phyloP scores from a whole-genome alignment of 2,329 filamentous ascomycete genomes.

The Sclerotinia trifoliorum region DNA sequence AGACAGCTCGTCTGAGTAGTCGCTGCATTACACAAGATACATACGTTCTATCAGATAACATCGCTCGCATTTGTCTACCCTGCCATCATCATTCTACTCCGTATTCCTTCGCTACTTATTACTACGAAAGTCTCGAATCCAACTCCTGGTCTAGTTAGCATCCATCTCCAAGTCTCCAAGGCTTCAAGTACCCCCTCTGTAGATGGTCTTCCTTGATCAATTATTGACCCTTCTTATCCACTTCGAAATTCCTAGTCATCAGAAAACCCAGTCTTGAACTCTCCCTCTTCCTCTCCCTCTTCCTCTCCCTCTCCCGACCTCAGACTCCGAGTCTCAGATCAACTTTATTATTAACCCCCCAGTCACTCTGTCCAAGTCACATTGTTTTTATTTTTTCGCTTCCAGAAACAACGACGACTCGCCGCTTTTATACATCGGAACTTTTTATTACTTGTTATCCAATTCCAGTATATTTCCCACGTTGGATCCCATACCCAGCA shows the following conservation, averaged over 20 bases:
- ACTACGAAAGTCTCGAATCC: not conserved
- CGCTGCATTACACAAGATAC: not conserved
- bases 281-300: not conserved
- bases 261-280: not conserved
- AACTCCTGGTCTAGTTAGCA: not conserved
- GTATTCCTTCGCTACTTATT: not conserved
- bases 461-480: constrained; percentile 5
- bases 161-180: not conserved
- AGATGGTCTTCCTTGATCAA: constrained; percentile 1
- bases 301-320: not conserved
- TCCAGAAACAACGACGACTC: not conserved
- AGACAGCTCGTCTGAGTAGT: not conserved
- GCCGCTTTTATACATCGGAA: constrained; percentile 20
- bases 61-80: too few species aligned
- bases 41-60: not conserved
- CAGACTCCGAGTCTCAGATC: not conserved
- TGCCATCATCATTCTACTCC: not conserved
- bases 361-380: not conserved
- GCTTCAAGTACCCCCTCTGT: too few species aligned
- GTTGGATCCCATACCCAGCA: constrained; percentile 6
- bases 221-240: not conserved
- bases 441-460: constrained; percentile 8
- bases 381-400: not conserved
- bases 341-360: not conserved
- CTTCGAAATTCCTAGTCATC: not conserved